Evolutionary conservation across 2,329 filamentous ascomycete genomes (phyloP).

Genomic region (Rhinocladiella similis): DNA sequence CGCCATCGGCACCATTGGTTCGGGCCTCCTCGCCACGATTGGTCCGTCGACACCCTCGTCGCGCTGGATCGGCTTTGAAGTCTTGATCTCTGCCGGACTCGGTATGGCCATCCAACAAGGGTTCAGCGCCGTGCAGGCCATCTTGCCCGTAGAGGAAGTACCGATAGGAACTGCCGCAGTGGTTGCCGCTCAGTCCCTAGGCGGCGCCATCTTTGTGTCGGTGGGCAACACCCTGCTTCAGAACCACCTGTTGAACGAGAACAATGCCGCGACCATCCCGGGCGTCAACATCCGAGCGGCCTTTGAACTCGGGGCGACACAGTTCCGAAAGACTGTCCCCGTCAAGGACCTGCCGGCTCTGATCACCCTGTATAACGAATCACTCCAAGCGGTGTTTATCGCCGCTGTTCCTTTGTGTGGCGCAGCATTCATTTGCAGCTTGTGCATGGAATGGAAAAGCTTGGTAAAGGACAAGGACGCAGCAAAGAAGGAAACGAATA

Average conservation of each 20-base stretch:
- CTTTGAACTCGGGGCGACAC: constrained; percentile 19
- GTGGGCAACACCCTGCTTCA: constrained; percentile 28
- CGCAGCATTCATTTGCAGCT: constrained; percentile 16
- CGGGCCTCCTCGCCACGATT: constrained; percentile 30
- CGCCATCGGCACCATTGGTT: constrained; percentile 27
- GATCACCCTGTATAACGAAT: constrained; percentile 22
- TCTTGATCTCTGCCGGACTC: constrained; percentile 28
- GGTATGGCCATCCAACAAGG: constrained; percentile 29
- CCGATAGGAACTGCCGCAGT: constrained; percentile 28
- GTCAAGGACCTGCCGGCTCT: constrained; percentile 10
- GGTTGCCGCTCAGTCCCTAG: constrained; percentile 23
- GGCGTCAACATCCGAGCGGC: constrained; percentile 19
- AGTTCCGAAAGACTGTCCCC: constrained; percentile 21
- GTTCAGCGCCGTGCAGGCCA: constrained; percentile 25
- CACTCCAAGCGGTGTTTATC: constrained; percentile 22
- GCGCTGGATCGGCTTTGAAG: constrained; percentile 33
- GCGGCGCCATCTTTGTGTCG: constrained; percentile 29
- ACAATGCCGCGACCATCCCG: constrained; percentile 8
- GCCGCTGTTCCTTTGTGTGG: constrained; percentile 18
- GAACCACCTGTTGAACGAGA: constrained; percentile 17
- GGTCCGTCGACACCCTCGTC: constrained; percentile 17
- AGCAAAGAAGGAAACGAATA: too few species aligned
- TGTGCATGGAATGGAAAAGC: constrained; percentile 12
- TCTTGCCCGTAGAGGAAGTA: constrained; percentile 21
- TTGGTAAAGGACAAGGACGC: background rate